A percentile compares a stretch with the other conserved stretches of the same genome.
Evolutionary conservation across 2,329 filamentous ascomycete species (phyloP).

Genomic region (Hypoxylon sp.): DNA sequence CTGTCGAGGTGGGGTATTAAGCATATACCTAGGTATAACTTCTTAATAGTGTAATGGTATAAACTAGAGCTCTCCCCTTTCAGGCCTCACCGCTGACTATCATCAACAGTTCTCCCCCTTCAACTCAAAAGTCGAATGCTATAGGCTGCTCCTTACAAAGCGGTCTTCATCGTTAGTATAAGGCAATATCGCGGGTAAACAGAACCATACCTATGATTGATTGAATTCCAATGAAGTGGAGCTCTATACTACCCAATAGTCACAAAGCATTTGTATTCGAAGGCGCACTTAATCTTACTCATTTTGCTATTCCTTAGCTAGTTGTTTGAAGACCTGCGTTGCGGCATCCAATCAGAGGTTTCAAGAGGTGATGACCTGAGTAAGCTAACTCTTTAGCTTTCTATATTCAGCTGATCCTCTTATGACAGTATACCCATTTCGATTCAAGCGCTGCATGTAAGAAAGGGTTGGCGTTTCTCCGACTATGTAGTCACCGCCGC

Average conservation of each 20-base stretch:
- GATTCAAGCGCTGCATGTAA: neutral
- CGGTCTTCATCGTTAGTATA: constrained; percentile 5
- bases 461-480: constrained; percentile 7
- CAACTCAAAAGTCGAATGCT: neutral
- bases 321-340: neutral
- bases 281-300: constrained; percentile 12
- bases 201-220: constrained; percentile 16
- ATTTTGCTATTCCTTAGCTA: constrained; percentile 2
- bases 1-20: constrained; percentile 19
- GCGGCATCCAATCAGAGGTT: constrained; percentile 26
- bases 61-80: constrained; percentile 11
- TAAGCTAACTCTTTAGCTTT: constrained; percentile 19
- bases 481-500: constrained; percentile 19
- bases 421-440: constrained; percentile 6
- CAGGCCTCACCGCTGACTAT: constrained; percentile 13
- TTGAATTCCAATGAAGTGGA: constrained; percentile 9
- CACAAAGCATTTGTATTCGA: constrained; percentile 9
- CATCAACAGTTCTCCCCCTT: neutral
- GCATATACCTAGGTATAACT: constrained; percentile 4
- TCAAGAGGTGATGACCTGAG: constrained; percentile 5
- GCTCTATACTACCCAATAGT: constrained; percentile 15
- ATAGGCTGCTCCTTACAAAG: constrained; percentile 7
- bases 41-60: constrained; percentile 21
- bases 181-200: constrained; percentile 23
- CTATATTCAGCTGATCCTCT: constrained; percentile 14